These are phyloP conservation scores for Amaranthus cruentus DNA, from an alignment of 148 eudicot genomes.

Conservation along the genomic window DNA sequence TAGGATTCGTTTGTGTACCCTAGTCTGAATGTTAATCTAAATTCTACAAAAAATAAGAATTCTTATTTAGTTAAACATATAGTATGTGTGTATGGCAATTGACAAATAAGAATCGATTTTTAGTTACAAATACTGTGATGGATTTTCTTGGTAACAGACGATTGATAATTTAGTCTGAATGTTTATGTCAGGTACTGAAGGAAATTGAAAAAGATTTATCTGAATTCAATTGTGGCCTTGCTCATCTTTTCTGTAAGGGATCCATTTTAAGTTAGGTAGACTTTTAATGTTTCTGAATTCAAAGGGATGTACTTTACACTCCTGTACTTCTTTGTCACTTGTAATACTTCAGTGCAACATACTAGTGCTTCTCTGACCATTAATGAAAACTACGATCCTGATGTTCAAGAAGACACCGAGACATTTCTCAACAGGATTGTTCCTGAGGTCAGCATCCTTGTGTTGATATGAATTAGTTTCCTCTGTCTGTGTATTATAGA, in stretches of 20 bases:
- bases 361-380: constrained; percentile 97
- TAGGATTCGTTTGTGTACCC: too few species aligned
- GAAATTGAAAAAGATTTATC: constrained; percentile 84
- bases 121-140: not conserved
- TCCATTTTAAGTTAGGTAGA: not conserved
- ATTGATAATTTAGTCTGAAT: not conserved
- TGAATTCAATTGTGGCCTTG: constrained; percentile 84
- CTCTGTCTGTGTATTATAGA: constrained; percentile 1
- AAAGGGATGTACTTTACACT: constrained; percentile 3
- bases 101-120: too few species aligned
- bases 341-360: constrained; percentile 70
- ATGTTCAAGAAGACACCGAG: constrained; percentile 90
- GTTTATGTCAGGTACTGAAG: constrained; percentile 59
- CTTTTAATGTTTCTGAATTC: not conserved
- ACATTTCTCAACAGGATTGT: constrained; percentile 84
- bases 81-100: too few species aligned
- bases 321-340: constrained; percentile 11
- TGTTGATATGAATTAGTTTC: not conserved
- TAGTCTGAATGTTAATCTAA: too few species aligned
- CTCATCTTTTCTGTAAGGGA: constrained; percentile 80
- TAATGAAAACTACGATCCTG: constrained; percentile 88
- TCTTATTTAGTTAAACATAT: too few species aligned
- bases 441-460: constrained; percentile 65
- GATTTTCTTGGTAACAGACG: not conserved
- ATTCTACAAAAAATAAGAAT: too few species aligned